Evolutionary conservation across 805 yeast genomes (phyloP).

Genomic region (Metschnikowia santaceciliae): DNA sequence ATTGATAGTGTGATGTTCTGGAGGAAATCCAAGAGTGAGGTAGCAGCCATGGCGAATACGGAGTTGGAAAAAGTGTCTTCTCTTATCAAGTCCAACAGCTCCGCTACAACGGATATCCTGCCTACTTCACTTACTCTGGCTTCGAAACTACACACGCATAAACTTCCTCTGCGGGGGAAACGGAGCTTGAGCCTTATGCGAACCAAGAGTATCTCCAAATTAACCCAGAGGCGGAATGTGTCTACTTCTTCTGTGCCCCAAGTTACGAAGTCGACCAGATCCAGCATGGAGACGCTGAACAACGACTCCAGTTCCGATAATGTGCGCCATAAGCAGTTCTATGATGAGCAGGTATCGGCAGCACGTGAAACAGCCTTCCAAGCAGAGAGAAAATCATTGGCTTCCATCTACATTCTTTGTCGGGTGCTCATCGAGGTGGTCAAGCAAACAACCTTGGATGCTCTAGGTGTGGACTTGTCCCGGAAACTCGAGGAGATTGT

Average conservation of each 20-base stretch:
- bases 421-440: conserved; percentile 91
- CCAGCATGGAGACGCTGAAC: conserved; percentile 2
- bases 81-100: conserved; percentile 23
- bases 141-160: conserved; percentile 4
- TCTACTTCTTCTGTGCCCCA: conserved; percentile 34
- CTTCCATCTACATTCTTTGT: conserved; percentile 83
- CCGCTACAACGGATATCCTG: background rate
- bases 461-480: conserved; percentile 72
- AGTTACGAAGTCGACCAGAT: background rate
- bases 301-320: conserved; percentile 10
- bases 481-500: conserved; percentile 89
- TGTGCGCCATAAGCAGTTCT: conserved; percentile 21
- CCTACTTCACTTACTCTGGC: conserved; percentile 1
- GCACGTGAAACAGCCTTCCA: conserved; percentile 69
- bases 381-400: conserved; percentile 81
- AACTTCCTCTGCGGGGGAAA: conserved; percentile 23
- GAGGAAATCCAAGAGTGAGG: conserved; percentile 91
- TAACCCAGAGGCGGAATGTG: conserved; percentile 46
- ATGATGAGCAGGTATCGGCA: conserved; percentile 29
- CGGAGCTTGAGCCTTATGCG: conserved; percentile 40
- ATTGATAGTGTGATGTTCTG: conserved; percentile 98
- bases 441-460: conserved; percentile 73
- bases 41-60: conserved; percentile 49
- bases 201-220: conserved; percentile 34
- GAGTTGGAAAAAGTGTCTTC: conserved; percentile 34